Percentiles rank a stretch among this genome's conserved stretches.
Conservation (phyloP, 331 rosid species). For the Arachis monticola region DNA sequence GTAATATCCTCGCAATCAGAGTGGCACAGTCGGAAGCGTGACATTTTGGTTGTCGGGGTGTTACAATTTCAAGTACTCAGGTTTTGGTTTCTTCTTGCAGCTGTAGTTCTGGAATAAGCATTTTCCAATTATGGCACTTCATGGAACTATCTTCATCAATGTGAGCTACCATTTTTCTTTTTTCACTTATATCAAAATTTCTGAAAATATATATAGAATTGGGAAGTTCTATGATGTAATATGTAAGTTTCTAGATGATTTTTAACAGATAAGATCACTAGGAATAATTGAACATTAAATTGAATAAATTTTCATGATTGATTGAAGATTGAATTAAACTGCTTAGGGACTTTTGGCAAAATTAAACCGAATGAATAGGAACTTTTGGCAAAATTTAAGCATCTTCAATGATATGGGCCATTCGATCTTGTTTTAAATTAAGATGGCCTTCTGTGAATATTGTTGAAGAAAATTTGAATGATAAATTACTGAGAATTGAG, state of each 20-base stretch:
- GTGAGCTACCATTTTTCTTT: slow-evolving; percentile 36
- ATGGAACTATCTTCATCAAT: slow-evolving; percentile 31
- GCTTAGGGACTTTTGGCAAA: no score
- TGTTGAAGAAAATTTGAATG: background rate
- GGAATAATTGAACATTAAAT: background rate
- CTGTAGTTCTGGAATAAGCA: slow-evolving; percentile 7
- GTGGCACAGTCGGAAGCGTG: no score
- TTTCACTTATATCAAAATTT: background rate
- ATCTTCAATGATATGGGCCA: no score
- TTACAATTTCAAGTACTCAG: background rate
- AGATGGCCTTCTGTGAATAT: no score
- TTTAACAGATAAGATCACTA: background rate
- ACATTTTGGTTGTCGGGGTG: no score
- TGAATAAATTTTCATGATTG: slow-evolving; percentile 4
- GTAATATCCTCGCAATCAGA: no score
- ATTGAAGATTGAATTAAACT: no score
- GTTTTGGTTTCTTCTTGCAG: background rate
- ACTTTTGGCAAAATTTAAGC: no score
- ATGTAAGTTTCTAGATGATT: background rate
- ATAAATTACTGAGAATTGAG: slow-evolving; percentile 14
- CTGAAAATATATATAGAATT: background rate
- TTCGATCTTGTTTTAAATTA: no score
- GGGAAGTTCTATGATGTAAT: background rate
- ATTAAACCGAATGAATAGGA: no score
- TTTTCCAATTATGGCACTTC: background rate